Base-by-base conservation (phyloP, 768 basidiomycete species). In the Mycena vulgaris region DNA sequence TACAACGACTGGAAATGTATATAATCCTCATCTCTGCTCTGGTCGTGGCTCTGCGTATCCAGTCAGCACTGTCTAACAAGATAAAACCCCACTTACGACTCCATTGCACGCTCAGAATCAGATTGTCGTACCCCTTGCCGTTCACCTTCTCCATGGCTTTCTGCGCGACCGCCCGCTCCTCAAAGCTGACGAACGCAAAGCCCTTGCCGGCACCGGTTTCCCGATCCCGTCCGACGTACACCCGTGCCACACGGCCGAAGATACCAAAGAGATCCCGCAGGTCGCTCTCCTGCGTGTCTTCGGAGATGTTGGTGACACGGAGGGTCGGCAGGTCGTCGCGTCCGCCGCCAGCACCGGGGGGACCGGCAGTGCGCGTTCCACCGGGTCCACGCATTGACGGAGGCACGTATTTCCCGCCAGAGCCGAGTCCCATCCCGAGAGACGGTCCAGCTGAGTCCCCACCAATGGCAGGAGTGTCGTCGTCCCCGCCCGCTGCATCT, bases 111-210 rank as follows among this genome's bases (percentile, higher is more conserved):
- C 87, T 89, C 72, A 89, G 72, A 72, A 98, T 98, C 69, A 98
- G 83, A 78, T 95, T 97, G 80, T 97, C 95, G 76, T 97, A 98
- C 25, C 95, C 96, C 76, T 89, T 89, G 28, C 97, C 97, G 76
- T 98, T 87, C 73, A 96, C 91, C 82, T 96, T 97, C 76, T 94
- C 91, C 84, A 98, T 92, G 48, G 98, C 98, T 78, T 85, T 88
- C 82, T 97, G 94, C 23, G 95, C 98, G 61, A 86, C 84, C 14
- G 88, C 85, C 77, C 87, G 86, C 19, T 92, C 92, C 78, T 99
- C 97, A 76, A 98, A 99, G 79, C 93, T 95, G 63, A 99, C 97
- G 75, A 99, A 99, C 19, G 97, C 97, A 79, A 97, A 98, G 56
- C 97, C 97, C 81, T 97, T 98, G 66, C 96, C 96, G 25, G 93